Evolutionary conservation across 768 basidiomycete species (phyloP).

Genomic region (Leccinum rimulosum): DNA sequence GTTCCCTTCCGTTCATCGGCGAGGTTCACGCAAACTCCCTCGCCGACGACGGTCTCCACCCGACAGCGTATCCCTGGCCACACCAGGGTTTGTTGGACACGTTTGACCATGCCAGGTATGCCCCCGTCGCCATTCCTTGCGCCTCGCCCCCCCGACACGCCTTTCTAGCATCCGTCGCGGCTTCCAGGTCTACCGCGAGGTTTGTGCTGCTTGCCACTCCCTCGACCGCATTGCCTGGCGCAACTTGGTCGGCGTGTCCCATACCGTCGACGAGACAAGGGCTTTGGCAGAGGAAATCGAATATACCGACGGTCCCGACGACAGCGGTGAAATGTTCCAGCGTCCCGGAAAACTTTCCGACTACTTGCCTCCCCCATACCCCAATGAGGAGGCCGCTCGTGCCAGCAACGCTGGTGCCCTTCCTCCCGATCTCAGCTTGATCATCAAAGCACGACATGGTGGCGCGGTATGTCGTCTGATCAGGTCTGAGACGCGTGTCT

Average conservation of each 20-base stretch:
- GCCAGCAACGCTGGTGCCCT: conserved; percentile 92
- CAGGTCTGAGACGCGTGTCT: not conserved
- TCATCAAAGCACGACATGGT: conserved; percentile 97
- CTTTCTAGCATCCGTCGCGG: conserved; percentile 83
- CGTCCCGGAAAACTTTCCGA: conserved; percentile 98
- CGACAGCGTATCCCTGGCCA: conserved; percentile 83
- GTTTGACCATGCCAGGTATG: conserved; percentile 95
- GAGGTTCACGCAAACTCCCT: conserved; percentile 92
- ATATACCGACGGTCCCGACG: conserved; percentile 94
- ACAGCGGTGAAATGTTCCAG: conserved; percentile 97
- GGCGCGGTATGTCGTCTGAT: conserved; percentile 66
- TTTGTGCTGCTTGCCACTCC: conserved; percentile 98
- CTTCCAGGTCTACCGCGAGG: conserved; percentile 97
- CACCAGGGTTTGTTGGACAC: conserved; percentile 86
- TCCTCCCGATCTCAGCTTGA: conserved; percentile 95
- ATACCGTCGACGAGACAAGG: conserved; percentile 88
- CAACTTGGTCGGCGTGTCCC: conserved; percentile 97
- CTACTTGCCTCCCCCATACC: conserved; percentile 92
- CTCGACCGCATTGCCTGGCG: conserved; percentile 99
- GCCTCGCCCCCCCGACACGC: conserved; percentile 10
- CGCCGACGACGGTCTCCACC: conserved; percentile 93
- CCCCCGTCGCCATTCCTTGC: conserved; percentile 19
- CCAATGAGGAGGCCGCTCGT: conserved; percentile 97
- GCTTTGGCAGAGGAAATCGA: conserved; percentile 95
- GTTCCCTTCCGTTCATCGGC: conserved; percentile 82